Evolutionary conservation across 495 filamentous ascomycete species (phyloP), one percentile per base, ranked within the genome.

Genomic region (Beverwykella pulmonaria): DNA sequence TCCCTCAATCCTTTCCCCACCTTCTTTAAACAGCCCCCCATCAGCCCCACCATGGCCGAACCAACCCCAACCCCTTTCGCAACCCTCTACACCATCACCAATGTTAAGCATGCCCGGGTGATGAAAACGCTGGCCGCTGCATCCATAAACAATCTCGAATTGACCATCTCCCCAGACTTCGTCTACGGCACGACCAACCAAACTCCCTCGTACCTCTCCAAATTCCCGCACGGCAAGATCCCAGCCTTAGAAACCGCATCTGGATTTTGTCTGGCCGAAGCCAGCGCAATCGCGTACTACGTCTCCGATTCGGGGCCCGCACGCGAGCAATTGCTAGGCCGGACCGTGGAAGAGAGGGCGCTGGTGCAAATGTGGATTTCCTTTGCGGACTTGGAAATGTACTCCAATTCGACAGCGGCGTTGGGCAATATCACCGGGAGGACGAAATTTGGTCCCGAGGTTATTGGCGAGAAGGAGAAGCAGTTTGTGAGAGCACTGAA

Each of bases 211-310:
- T 87, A 81, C 77, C 74, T 84, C 25, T 66, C 82, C 77, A 88
- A 87, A 70, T 88, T 87, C 77, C 84, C 85, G 17, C 59, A 82
- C 23, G 86, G 85, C 74, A 87, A 87, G 62, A 81, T 86, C 20
- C 86, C 86, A 41, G 80, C 80, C 50, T 83, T 87, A 72, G 81
- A 83, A 65, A 77, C 73, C 53, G 75, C 82, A 55, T 82, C 86
- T 66, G 85, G 84, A 49, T 76, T 82, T 66, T 62, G 22, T 62
- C 65, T 87, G 44, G 69, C 80, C 69, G 85, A 87, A 64, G 79
- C 80, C 54, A 77, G 80, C 34, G 86, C 86, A 63, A 88, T 88
- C 72, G 75, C 80, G 10, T 73, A 75, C 27, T 87, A 82, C 74
- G 54, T 86, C 55, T 82, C 84, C 27, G 79, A 81, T 59, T 78